Conservation (phyloP, 1,139 yeast genomes). For the Sugiyamaella novakii region DNA sequence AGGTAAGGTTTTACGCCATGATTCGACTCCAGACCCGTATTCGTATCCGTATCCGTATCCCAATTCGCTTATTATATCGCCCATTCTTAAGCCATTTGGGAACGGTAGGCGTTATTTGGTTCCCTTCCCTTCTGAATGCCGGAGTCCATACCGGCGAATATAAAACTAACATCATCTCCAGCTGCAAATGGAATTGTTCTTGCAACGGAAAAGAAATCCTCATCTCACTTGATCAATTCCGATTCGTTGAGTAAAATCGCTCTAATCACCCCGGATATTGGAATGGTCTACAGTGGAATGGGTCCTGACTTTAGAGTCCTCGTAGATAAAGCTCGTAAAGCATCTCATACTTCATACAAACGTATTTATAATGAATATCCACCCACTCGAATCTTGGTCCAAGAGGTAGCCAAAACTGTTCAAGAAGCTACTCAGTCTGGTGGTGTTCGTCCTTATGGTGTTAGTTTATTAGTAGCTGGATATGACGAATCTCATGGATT, state of each 20-base stretch:
- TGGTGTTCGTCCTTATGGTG: conserved; percentile 98
- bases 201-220: conserved; percentile 93
- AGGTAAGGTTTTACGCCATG: conserved; percentile 35
- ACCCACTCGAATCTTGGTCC: conserved; percentile 90
- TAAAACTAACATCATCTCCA: conserved; percentile 20
- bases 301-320: conserved; percentile 98
- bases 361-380: conserved; percentile 95
- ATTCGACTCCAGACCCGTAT: background rate
- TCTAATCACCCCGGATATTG: conserved; percentile 89
- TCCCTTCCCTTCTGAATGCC: no score
- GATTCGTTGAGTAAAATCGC: conserved; percentile 81
- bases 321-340: conserved; percentile 89
- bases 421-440: conserved; percentile 99
- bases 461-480: conserved; percentile 91
- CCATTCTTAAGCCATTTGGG: no score
- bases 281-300: conserved; percentile 97
- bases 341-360: conserved; percentile 90
- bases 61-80: no score
- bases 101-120: no score
- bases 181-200: conserved; percentile 95
- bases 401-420: conserved; percentile 93
- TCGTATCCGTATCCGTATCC: no score
- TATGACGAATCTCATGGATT: conserved; percentile 80
- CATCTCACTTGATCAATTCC: conserved; percentile 72
- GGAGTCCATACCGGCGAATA: background rate